These are phyloP conservation scores for Rhodomyrtus tomentosa DNA, from an alignment of 345 rosid genomes.

Conservation along the genomic window DNA sequence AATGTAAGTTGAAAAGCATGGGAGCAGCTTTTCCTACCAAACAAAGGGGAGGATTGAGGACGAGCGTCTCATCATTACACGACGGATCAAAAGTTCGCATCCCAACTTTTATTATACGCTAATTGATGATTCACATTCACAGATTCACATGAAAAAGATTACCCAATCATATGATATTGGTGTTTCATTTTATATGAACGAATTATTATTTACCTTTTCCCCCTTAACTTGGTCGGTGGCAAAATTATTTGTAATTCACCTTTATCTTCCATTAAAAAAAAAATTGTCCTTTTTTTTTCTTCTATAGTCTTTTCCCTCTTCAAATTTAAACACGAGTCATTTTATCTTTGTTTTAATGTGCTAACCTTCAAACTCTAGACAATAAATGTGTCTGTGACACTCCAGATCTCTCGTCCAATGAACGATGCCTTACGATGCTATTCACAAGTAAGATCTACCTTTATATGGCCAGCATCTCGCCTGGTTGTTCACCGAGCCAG, in stretches of 20 bases:
- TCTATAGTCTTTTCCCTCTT: background rate
- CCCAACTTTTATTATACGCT: background rate
- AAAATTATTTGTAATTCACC: background rate
- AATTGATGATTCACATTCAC: background rate
- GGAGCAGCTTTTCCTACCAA: background rate
- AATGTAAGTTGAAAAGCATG: background rate
- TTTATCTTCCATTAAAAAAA: background rate
- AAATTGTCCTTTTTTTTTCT: background rate
- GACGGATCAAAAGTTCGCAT: background rate
- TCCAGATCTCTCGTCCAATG: background rate
- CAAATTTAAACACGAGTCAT: background rate
- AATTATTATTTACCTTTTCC: background rate
- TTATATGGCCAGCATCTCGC: background rate
- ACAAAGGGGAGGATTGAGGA: background rate
- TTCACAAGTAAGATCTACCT: background rate
- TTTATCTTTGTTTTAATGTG: background rate
- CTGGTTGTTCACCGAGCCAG: background rate
- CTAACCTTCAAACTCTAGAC: background rate
- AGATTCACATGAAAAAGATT: background rate
- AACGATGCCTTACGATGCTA: background rate
- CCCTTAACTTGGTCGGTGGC: background rate
- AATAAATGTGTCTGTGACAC: background rate
- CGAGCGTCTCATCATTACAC: background rate
- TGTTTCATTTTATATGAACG: background rate
- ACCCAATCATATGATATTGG: background rate